These are phyloP conservation scores for Jaminaea rosea DNA, from an alignment of 1,284 basidiomycete species.

Conservation along the genomic window DNA sequence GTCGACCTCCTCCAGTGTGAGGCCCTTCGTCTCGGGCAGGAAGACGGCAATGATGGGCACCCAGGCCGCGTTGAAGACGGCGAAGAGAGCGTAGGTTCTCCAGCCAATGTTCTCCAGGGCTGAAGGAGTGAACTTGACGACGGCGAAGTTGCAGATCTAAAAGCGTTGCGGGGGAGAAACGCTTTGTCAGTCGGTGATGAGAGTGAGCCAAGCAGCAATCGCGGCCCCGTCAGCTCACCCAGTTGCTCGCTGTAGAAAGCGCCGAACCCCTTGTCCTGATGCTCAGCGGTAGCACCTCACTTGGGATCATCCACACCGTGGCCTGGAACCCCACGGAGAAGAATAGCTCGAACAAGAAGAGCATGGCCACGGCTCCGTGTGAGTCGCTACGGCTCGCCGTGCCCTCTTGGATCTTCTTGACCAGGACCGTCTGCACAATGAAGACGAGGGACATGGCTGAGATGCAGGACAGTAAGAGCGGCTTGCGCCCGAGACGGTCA, in stretches of 20 bases:
- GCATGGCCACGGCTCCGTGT: constrained; percentile 1
- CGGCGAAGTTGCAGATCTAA: constrained; percentile 7
- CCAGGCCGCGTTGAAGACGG: constrained; percentile 41
- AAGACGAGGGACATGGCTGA: constrained; percentile 4
- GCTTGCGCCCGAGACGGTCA: background rate
- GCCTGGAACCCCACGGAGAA: constrained; percentile 6
- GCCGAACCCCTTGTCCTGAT: constrained; percentile 3
- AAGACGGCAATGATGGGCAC: constrained; percentile 42
- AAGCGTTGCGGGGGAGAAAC: background rate
- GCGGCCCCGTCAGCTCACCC: background rate
- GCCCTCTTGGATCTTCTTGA: background rate
- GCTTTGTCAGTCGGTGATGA: background rate
- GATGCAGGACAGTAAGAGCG: constrained; percentile 3
- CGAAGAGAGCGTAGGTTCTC: constrained; percentile 48
- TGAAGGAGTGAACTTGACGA: constrained; percentile 2
- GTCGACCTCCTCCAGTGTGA: constrained; percentile 41
- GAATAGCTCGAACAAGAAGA: constrained; percentile 5
- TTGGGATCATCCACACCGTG: constrained; percentile 6
- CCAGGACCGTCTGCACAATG: background rate
- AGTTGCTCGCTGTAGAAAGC: constrained; percentile 4
- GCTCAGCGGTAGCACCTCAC: constrained; percentile 2
- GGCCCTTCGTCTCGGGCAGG: constrained; percentile 40
- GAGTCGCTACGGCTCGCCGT: background rate
- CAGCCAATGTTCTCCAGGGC: constrained; percentile 57
- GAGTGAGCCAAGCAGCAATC: background rate